Evolutionary conservation across 2,329 filamentous ascomycete genomes (phyloP).

Genomic region (Hymenoscyphus fraxineus): DNA sequence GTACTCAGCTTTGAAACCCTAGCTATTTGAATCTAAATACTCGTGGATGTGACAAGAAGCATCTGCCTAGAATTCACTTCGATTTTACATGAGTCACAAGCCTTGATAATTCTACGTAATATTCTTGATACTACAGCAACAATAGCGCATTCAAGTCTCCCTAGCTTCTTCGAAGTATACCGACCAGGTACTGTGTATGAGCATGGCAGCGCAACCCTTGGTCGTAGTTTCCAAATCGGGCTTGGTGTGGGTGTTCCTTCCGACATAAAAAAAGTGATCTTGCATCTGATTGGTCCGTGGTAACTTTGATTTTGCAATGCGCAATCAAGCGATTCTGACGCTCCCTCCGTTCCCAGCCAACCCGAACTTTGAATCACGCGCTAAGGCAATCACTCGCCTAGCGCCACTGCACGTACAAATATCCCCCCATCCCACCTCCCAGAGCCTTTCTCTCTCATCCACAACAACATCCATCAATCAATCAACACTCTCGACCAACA

Average conservation of each 20-base stretch:
- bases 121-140: not conserved
- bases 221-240: not conserved
- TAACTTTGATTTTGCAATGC: constrained; percentile 13
- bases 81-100: not conserved
- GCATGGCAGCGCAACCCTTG: too few species aligned
- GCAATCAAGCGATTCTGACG: constrained; percentile 5
- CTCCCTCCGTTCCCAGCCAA: constrained; percentile 8
- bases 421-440: constrained; percentile 32
- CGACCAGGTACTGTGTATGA: too few species aligned
- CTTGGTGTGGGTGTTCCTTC: constrained; percentile 4
- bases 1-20: not conserved
- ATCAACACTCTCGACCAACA: constrained; percentile 14
- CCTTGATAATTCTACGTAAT: not conserved
- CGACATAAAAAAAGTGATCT: constrained; percentile 6
- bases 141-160: not conserved
- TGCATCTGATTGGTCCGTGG: constrained; percentile 21
- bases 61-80: not conserved
- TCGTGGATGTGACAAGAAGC: not conserved
- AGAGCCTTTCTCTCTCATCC: constrained; percentile 30
- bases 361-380: constrained; percentile 16
- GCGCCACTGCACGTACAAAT: constrained; percentile 31
- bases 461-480: constrained; percentile 27
- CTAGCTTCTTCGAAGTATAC: too few species aligned
- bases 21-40: not conserved
- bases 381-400: constrained; percentile 28